phyloP scores from a whole-genome alignment of 495 filamentous ascomycete species.

The Aspergillus coremiiformis region DNA sequence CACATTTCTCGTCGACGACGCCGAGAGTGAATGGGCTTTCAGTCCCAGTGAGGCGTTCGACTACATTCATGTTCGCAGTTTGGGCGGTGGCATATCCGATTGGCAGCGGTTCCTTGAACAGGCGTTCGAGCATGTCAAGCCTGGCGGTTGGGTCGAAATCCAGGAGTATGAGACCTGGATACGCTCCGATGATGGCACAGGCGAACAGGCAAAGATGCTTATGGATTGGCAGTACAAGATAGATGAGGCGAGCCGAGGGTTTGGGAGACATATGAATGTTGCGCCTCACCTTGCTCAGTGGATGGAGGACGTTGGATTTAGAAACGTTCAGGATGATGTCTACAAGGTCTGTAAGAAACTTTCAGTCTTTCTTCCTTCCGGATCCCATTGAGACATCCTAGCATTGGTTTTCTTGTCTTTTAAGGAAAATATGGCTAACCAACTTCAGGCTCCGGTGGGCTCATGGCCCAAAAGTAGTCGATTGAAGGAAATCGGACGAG shows the following conservation, averaged over 20 bases:
- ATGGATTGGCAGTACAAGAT: slow-evolving; percentile 24
- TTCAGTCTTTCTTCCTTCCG: not conserved
- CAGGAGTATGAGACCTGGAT: slow-evolving; percentile 42
- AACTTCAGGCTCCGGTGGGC: slow-evolving; percentile 33
- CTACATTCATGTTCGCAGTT: slow-evolving; percentile 40
- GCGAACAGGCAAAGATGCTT: slow-evolving; percentile 17
- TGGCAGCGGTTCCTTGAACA: slow-evolving; percentile 34
- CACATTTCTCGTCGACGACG: slow-evolving; percentile 44
- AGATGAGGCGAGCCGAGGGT: slow-evolving; percentile 25
- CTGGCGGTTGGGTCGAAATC: slow-evolving; percentile 50
- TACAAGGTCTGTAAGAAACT: slow-evolving; percentile 29
- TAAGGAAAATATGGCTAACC: not conserved
- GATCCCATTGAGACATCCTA: not conserved
- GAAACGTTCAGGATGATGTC: slow-evolving; percentile 29
- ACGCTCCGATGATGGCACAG: slow-evolving; percentile 33
- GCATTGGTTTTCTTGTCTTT: not conserved
- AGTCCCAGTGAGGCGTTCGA: slow-evolving; percentile 35
- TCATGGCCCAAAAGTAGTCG: slow-evolving; percentile 44
- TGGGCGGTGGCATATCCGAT: slow-evolving; percentile 41
- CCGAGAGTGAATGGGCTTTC: slow-evolving; percentile 44
- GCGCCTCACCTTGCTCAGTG: slow-evolving; percentile 17
- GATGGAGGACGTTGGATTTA: slow-evolving; percentile 30
- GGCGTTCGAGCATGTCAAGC: slow-evolving; percentile 36
- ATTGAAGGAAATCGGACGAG: slow-evolving; percentile 43
- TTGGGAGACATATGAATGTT: slow-evolving; percentile 36